A percentile compares a stretch with the other conserved stretches of the same genome.
Evolutionary conservation across 2,329 filamentous ascomycete genomes (phyloP).

Genomic region (Thelonectria olida): DNA sequence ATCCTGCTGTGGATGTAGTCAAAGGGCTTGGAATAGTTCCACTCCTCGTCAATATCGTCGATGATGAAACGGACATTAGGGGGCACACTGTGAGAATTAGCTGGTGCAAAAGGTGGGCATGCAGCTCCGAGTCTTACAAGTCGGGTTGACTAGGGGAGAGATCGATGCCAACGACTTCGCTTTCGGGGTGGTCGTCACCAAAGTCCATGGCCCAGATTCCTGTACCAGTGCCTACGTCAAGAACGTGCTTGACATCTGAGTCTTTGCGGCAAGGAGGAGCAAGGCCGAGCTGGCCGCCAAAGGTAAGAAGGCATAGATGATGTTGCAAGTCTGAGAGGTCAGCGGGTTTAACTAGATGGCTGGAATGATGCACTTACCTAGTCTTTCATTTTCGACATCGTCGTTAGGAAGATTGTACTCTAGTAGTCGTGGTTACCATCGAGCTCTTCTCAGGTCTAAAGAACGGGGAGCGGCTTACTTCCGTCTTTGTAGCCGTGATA

Average conservation of each 20-base stretch:
- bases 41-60: slow-evolving; percentile 19
- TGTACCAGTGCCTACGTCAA: slow-evolving; percentile 4
- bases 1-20: slow-evolving; percentile 16
- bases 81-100: background rate
- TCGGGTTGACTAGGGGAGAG: background rate
- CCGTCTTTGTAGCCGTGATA: background rate
- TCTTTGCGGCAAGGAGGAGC: background rate
- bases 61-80: slow-evolving; percentile 15
- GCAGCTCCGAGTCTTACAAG: background rate
- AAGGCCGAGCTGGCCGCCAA: background rate
- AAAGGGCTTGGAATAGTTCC: slow-evolving; percentile 8
- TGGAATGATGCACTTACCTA: background rate
- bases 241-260: slow-evolving; percentile 2
- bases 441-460: background rate
- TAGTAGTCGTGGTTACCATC: background rate
- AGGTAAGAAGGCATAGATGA: slow-evolving; percentile 6
- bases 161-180: slow-evolving; percentile 5
- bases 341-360: background rate
- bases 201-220: slow-evolving; percentile 11
- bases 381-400: background rate
- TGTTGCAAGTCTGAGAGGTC: background rate
- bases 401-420: slow-evolving; percentile 1
- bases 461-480: background rate
- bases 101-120: background rate
- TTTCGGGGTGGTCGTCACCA: slow-evolving; percentile 6